Percentiles rank a stretch among this genome's conserved stretches.
Evolutionary conservation across 2,329 filamentous ascomycete genomes (phyloP).

Genomic region (Ophiostoma ulmi): DNA sequence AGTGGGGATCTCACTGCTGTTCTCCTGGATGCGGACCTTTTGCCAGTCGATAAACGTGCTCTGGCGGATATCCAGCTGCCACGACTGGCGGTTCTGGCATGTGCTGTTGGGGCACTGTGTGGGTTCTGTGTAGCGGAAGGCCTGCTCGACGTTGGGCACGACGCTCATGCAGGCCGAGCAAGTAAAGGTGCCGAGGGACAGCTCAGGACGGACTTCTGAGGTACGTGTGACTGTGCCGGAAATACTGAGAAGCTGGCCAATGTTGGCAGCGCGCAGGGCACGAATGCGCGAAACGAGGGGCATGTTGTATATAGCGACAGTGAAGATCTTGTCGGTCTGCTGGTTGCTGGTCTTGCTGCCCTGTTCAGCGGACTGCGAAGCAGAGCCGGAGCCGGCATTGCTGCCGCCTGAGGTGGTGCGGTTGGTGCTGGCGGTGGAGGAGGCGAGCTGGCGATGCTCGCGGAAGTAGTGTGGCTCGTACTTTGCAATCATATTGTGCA

Average conservation of each 20-base stretch:
- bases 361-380: conserved; percentile 60
- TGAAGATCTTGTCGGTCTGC: conserved; percentile 94
- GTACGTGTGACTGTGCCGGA: conserved; percentile 95
- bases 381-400: conserved; percentile 49
- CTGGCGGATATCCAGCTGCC: conserved; percentile 93
- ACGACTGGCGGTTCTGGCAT: conserved; percentile 86
- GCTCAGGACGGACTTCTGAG: conserved; percentile 90
- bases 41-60: conserved; percentile 99
- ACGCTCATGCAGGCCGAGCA: conserved; percentile 83
- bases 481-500: conserved; percentile 91
- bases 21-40: conserved; percentile 96
- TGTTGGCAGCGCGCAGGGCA: conserved; percentile 78
- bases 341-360: conserved; percentile 78
- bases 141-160: conserved; percentile 90
- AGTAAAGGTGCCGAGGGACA: conserved; percentile 85
- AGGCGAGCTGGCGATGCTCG: conserved; percentile 79
- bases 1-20: conserved; percentile 95
- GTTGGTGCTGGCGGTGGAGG: conserved; percentile 46
- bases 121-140: conserved; percentile 94
- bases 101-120: conserved; percentile 86
- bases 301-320: conserved; percentile 88
- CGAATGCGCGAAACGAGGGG: conserved; percentile 81
- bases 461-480: conserved; percentile 92
- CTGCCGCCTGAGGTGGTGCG: conserved; percentile 63
- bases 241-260: conserved; percentile 89